phyloP scores from a whole-genome alignment of 1,284 basidiomycete species.

The Ceratobasidium sp. region DNA sequence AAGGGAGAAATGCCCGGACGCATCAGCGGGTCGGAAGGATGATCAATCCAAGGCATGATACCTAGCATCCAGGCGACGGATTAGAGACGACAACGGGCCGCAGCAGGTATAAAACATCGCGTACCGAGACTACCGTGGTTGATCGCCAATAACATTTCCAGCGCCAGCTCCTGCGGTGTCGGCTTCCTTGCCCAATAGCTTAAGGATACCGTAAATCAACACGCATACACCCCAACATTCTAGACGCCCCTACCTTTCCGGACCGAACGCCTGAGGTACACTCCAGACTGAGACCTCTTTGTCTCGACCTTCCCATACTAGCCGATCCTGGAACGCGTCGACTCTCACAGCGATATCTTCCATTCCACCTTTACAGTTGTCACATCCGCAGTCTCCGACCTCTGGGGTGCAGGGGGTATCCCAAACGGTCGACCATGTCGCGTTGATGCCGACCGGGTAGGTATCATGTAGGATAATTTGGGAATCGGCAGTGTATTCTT shows the following conservation, averaged over 20 bases:
- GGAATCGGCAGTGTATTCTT: slow-evolving; percentile 68
- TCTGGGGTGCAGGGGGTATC: slow-evolving; percentile 68
- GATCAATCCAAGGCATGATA: slow-evolving; percentile 77
- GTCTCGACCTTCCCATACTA: slow-evolving; percentile 74
- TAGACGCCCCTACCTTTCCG: slow-evolving; percentile 63
- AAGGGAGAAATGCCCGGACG: slow-evolving; percentile 69
- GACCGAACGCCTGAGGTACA: slow-evolving; percentile 82
- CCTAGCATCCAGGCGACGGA: slow-evolving; percentile 56
- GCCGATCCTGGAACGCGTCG: slow-evolving; percentile 70
- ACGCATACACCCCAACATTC: not conserved
- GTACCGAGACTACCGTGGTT: slow-evolving; percentile 76
- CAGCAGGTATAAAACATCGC: slow-evolving; percentile 18
- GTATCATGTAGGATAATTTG: slow-evolving; percentile 73
- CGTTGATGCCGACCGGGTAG: slow-evolving; percentile 76
- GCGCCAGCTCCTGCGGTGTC: slow-evolving; percentile 76
- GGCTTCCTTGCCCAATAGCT: slow-evolving; percentile 78
- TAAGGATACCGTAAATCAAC: not conserved
- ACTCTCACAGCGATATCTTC: slow-evolving; percentile 75
- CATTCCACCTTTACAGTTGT: slow-evolving; percentile 66
- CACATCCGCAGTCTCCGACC: slow-evolving; percentile 75
- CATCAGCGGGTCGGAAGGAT: slow-evolving; percentile 69
- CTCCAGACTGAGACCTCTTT: slow-evolving; percentile 76
- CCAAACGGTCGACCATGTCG: slow-evolving; percentile 71
- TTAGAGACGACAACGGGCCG: not conserved
- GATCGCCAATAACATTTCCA: slow-evolving; percentile 73